These are phyloP conservation scores for Fonsecaea multimorphosa DNA, from an alignment of 2,329 filamentous ascomycete genomes.

Conservation along the genomic window DNA sequence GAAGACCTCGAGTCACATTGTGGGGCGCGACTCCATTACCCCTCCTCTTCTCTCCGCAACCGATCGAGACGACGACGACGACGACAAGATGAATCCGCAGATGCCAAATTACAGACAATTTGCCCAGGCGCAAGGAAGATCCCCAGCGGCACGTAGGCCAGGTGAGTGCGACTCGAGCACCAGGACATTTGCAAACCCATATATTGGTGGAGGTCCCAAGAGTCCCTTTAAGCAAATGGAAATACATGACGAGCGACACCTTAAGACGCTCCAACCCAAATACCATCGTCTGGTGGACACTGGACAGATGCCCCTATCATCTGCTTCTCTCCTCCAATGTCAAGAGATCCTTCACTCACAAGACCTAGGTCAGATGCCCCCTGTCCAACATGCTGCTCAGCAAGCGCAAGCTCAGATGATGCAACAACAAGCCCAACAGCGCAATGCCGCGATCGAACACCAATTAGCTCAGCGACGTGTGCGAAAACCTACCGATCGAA, in stretches of 20 bases:
- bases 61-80: neutral
- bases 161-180: constrained; percentile 36
- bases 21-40: neutral
- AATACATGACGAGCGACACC: neutral
- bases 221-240: neutral
- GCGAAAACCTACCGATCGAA: constrained; percentile 92
- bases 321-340: constrained; percentile 8
- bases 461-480: constrained; percentile 73
- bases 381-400: constrained; percentile 34
- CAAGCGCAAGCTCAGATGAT: constrained; percentile 37
- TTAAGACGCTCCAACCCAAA: neutral
- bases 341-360: constrained; percentile 12
- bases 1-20: neutral
- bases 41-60: neutral
- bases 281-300: constrained; percentile 11
- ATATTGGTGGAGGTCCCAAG: constrained; percentile 2
- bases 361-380: constrained; percentile 33
- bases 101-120: constrained; percentile 40
- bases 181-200: neutral
- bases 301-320: constrained; percentile 4
- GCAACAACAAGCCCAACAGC: constrained; percentile 37
- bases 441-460: constrained; percentile 39
- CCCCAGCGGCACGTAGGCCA: constrained; percentile 36
- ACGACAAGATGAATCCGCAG: constrained; percentile 38
- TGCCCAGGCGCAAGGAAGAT: constrained; percentile 36